Evolutionary conservation across 768 basidiomycete species (phyloP), one percentile per base, ranked within the genome.

Genomic region (Fomitopsis pulvina): DNA sequence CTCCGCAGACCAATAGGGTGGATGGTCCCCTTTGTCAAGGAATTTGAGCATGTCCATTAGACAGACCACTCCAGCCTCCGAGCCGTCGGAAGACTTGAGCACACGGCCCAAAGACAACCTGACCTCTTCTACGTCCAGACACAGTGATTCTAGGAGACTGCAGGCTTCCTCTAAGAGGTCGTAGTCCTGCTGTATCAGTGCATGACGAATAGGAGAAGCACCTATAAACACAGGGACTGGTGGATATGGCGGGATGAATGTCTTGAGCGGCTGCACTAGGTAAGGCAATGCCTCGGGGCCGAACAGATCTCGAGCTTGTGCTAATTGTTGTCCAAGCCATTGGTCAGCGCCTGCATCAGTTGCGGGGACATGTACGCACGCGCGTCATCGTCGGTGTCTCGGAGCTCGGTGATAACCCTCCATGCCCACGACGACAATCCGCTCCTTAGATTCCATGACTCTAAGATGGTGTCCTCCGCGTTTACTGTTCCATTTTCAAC

Each of bases 111-210:
- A 72, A 22, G 81, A 80, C 21, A 82, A 68, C 22, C 88, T 78
- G 41, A 89, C 76, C 49, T 87, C 85, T 60, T 87, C 85, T 10
- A 87, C 77, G 58, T 92, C 90, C 12, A 91, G 72, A 14, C 83
- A 74, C 26, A 90, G 77, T 30, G 87, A 83, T 61, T 92, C 90
- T 25, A 92, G 73, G 32, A 84, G 70, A 45, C 78, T 85, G 66
- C 83, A 88, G 0, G 79, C 76, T 60, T 91, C 84, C 57, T 87
- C 83, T 27, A 92, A 70, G 14, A 77, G 69, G 30, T 87, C 85
- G 43, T 85, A 79, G 64, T 92, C 90, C 2, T 81, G 69, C 48
- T 79, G 73, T 38, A 83, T 64, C 11, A 86, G 74, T 26, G 63
- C 63, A 42, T 51, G 64, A 38, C 69, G 42, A 74, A 68, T 51